Conservation (phyloP, 1,284 basidiomycete species). For the Acaromyces ingoldii region DNA sequence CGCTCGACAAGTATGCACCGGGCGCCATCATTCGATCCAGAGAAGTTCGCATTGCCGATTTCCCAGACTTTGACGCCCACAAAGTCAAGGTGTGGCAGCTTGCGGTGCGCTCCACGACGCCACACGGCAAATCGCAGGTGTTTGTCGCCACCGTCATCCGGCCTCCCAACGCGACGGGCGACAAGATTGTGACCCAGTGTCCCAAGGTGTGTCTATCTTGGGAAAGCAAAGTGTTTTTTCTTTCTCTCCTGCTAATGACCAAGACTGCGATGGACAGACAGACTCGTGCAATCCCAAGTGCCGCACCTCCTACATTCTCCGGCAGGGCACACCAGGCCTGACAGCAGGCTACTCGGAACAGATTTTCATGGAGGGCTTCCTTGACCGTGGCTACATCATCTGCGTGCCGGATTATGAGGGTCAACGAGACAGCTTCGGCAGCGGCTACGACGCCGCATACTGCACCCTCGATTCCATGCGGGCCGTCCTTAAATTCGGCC, state of each 20-base stretch:
- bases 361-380: conserved; percentile 32
- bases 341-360: conserved; percentile 24
- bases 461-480: conserved; percentile 35
- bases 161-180: conserved; percentile 24
- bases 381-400: conserved; percentile 38
- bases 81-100: conserved; percentile 29
- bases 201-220: no score
- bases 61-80: conserved; percentile 23
- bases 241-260: not conserved
- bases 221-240: no score
- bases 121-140: conserved; percentile 24
- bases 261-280: no score
- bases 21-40: conserved; percentile 32
- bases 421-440: conserved; percentile 37
- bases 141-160: conserved; percentile 26
- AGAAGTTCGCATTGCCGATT: conserved; percentile 21
- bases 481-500: conserved; percentile 27
- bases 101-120: conserved; percentile 24
- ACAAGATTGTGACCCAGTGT: conserved; percentile 14
- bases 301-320: conserved; percentile 22
- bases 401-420: conserved; percentile 43
- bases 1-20: conserved; percentile 1
- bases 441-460: conserved; percentile 31
- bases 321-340: conserved; percentile 12
- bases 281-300: conserved; percentile 11